Base-by-base conservation (phyloP, 1,284 basidiomycete species). In the Moesziomyces globuligerus region DNA sequence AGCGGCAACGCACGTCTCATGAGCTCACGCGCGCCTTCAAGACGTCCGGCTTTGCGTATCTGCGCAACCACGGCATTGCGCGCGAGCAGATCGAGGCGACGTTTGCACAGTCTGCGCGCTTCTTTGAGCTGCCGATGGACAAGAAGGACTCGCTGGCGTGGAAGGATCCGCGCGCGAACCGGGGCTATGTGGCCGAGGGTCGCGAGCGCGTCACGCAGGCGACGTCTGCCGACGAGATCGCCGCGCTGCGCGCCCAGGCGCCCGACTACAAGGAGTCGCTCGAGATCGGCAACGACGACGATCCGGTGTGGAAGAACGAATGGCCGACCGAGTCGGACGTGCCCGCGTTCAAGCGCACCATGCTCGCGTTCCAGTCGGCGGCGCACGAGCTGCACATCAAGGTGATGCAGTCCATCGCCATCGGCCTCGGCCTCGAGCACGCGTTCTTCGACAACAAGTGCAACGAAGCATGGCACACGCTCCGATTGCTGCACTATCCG, bases 131-230 rank as follows among this genome's bases (percentile, higher is more conserved):
- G 51, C 87, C 90, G 2, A 76, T 83, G 40, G 87, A 88, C 54
- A 83, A 84, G 52, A 93, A 93, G 85, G 88, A 87, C 50, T 34
- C 79, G 34, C 49, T 59, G 18, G 62, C 60, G 13, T 59, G 55
- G 55, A 67, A 75, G 23, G 70, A 91, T 78, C 91, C 91, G 50
- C 88, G 90, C 38, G 87, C 90, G 5, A 92, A 93, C 77, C 87
- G 92, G 48, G 91, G 91, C 32, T 93, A 92, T 79, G 90, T 93
- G 34, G 84, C 86, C 66, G 84, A 90, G 43, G 91, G 92, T 15
- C 87, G 91, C 20, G 92, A 93, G 79, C 88, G 89, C 28, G 90
- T 91, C 26, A 91, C 90, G 0, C 90, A 91, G 68, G 89, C 89
- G 39, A 85, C 86, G 25, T 53, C 53, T 21, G 53, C 87, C 6